Conservation (phyloP, 2,329 filamentous ascomycete species). For the Fusarium kyushuense region DNA sequence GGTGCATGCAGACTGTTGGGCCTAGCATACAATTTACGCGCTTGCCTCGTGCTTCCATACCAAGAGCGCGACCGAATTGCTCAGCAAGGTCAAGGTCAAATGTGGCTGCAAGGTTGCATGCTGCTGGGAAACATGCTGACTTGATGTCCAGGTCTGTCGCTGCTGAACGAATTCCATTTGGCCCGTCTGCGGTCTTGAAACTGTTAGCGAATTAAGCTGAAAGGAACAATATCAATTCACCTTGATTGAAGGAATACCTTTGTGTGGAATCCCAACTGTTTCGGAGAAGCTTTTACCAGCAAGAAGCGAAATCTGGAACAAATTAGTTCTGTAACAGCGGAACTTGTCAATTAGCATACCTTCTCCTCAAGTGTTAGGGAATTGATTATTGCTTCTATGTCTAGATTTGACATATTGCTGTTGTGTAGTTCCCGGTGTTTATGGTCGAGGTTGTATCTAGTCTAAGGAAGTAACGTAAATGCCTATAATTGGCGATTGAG, state of each 20-base stretch:
- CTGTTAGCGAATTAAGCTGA: neutral
- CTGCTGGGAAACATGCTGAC: constrained; percentile 51
- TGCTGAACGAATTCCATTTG: constrained; percentile 53
- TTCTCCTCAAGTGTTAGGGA: constrained; percentile 41
- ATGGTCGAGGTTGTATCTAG: neutral
- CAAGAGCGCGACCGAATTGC: constrained; percentile 68
- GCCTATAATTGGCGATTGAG: neutral
- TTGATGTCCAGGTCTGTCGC: constrained; percentile 47
- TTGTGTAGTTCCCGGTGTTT: neutral
- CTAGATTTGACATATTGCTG: constrained; percentile 14
- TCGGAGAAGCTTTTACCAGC: constrained; percentile 45
- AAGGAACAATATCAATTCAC: neutral
- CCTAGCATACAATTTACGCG: constrained; percentile 78
- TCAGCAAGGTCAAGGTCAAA: constrained; percentile 70
- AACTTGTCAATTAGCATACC: neutral
- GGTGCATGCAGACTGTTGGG: constrained; percentile 67
- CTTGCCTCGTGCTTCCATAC: constrained; percentile 67
- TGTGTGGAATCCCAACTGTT: constrained; percentile 32
- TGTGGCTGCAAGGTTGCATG: constrained; percentile 66
- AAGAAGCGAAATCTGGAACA: constrained; percentile 36
- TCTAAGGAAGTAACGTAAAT: neutral
- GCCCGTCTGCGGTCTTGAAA: constrained; percentile 47
- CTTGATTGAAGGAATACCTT: constrained; percentile 40
- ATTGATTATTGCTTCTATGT: constrained; percentile 27
- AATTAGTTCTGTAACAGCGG: neutral